Conservation (phyloP, 345 rosid species). For the Acer negundo region DNA sequence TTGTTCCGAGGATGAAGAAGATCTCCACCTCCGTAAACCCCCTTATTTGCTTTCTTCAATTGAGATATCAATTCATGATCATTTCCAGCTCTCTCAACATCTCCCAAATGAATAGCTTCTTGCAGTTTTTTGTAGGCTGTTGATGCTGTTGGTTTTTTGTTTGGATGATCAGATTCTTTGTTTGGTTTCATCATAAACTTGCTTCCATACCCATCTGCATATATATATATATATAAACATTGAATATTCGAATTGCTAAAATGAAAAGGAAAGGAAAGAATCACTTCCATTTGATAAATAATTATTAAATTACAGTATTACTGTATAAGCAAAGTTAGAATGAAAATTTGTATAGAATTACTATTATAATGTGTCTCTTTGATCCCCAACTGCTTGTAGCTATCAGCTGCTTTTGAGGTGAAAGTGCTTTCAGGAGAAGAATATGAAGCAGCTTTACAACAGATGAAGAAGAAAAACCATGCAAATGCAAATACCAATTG, state of each 20-base stretch:
- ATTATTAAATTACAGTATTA: neutral
- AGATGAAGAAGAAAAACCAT: constrained; percentile 9
- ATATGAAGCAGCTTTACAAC: constrained; percentile 12
- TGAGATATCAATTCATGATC: neutral
- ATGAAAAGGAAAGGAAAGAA: neutral
- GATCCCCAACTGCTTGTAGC: neutral
- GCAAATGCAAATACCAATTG: neutral
- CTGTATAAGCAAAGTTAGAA: neutral
- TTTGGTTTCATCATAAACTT: neutral
- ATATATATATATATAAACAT: neutral
- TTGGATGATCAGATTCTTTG: neutral
- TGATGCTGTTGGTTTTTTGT: neutral
- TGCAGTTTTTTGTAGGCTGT: neutral
- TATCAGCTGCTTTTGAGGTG: constrained; percentile 5
- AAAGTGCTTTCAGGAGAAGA: constrained; percentile 14
- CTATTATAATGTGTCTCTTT: neutral
- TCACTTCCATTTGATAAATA: neutral
- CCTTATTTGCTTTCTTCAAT: constrained; percentile 20
- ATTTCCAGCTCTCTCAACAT: neutral
- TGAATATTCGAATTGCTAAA: neutral
- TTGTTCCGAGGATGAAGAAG: constrained; percentile 19
- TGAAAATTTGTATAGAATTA: neutral
- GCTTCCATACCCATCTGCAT: constrained; percentile 8
- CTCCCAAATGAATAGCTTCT: constrained; percentile 5
- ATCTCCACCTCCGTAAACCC: constrained; percentile 33